These are phyloP conservation scores for Psilocybe cubensis DNA, from an alignment of 768 basidiomycete species.

Conservation along the genomic window DNA sequence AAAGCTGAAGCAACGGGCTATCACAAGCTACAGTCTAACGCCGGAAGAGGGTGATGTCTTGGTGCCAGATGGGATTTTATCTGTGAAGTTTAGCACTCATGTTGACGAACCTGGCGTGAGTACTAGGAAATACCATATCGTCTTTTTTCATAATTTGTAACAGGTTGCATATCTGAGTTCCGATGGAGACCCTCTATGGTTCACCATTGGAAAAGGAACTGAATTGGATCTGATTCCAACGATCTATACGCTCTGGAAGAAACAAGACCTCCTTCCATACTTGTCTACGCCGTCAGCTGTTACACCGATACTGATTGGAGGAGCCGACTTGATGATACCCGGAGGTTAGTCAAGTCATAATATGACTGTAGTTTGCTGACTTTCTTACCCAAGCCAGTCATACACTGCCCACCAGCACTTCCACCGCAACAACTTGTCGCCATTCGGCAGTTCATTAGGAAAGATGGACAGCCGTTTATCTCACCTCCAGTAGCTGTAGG, in stretches of 20 bases:
- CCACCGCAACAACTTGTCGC: constrained; percentile 59
- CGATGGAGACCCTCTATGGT: constrained; percentile 80
- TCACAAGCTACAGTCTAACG: constrained; percentile 47
- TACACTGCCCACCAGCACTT: constrained; percentile 51
- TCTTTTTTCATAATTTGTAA: not conserved
- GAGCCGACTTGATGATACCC: constrained; percentile 90
- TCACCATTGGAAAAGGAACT: constrained; percentile 67
- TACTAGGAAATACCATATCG: no score
- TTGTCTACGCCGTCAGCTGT: constrained; percentile 75
- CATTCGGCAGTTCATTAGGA: constrained; percentile 52
- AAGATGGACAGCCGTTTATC: constrained; percentile 34
- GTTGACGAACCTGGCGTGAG: constrained; percentile 68
- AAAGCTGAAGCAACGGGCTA: constrained; percentile 66
- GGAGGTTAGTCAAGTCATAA: constrained; percentile 57
- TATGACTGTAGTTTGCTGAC: constrained; percentile 6
- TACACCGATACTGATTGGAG: constrained; percentile 69
- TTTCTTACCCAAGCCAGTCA: constrained; percentile 51
- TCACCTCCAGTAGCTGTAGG: constrained; percentile 79
- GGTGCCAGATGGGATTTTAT: constrained; percentile 74
- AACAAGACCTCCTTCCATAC: constrained; percentile 65
- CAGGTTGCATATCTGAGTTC: constrained; percentile 68
- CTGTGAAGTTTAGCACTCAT: constrained; percentile 70
- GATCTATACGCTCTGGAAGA: constrained; percentile 83
- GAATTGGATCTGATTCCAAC: constrained; percentile 73
- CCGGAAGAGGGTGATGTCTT: constrained; percentile 68